Percentiles rank a stretch among this genome's conserved stretches.
Conservation (phyloP, 306 rosid species). For the Arachis hypogaea region DNA sequence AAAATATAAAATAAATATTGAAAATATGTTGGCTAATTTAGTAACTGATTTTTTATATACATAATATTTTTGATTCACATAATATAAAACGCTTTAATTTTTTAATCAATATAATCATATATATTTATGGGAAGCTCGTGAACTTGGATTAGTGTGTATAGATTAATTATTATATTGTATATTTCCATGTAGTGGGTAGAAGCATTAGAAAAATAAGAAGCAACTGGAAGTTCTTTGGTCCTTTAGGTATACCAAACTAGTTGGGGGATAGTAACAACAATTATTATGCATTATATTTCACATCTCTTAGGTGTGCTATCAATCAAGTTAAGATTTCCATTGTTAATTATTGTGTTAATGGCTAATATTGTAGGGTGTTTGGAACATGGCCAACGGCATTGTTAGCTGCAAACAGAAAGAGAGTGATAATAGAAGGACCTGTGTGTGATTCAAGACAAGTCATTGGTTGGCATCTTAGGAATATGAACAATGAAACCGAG, state of each 20-base stretch:
- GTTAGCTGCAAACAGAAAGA: slow-evolving; percentile 63
- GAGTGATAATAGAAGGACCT: slow-evolving; percentile 85
- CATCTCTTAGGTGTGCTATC: background rate
- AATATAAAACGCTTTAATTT: too few species aligned
- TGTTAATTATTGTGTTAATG: slow-evolving; percentile 4
- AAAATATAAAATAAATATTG: too few species aligned
- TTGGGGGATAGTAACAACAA: background rate
- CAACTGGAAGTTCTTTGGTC: background rate
- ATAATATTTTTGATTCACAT: too few species aligned
- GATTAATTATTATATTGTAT: background rate
- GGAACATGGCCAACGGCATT: slow-evolving; percentile 94
- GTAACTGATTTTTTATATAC: too few species aligned
- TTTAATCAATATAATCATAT: too few species aligned
- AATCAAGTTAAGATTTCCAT: background rate
- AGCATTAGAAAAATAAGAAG: background rate
- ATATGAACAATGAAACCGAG: slow-evolving; percentile 63
- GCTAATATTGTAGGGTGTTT: slow-evolving; percentile 61
- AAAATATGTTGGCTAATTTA: too few species aligned
- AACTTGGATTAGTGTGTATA: background rate
- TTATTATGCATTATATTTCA: background rate
- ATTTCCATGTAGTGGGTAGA: slow-evolving; percentile 2
- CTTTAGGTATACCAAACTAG: slow-evolving; percentile 31
- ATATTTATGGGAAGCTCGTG: background rate
- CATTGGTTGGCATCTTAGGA: slow-evolving; percentile 85
- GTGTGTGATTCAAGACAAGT: slow-evolving; percentile 90